phyloP scores from a whole-genome alignment of 345 rosid genomes.

The Cardamine resedifolia region DNA sequence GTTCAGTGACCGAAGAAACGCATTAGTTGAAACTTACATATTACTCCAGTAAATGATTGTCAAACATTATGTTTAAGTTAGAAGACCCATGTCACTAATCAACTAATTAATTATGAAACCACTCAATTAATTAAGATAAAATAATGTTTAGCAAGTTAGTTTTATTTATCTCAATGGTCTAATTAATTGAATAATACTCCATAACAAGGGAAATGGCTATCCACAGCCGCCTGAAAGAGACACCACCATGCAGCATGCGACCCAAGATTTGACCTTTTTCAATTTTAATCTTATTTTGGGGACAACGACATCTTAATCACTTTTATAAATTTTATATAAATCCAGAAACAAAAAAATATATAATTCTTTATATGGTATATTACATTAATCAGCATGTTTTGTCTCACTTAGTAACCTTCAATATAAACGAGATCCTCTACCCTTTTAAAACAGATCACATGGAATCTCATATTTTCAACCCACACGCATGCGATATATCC shows the following conservation, averaged over 20 bases:
- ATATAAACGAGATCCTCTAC: constrained; percentile 19
- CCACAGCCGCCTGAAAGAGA: constrained; percentile 35
- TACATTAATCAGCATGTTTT: constrained; percentile 16
- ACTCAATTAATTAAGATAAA: constrained; percentile 11
- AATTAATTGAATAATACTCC: constrained; percentile 8
- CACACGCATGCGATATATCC: constrained; percentile 33
- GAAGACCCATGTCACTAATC: constrained; percentile 22
- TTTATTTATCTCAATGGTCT: background rate
- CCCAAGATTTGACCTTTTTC: constrained; percentile 20
- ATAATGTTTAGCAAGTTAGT: background rate
- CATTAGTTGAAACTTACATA: constrained; percentile 36
- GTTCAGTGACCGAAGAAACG: constrained; percentile 24
- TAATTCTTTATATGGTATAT: constrained; percentile 2
- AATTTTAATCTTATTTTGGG: constrained; percentile 8
- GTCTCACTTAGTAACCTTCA: constrained; percentile 18
- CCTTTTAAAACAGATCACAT: constrained; percentile 17
- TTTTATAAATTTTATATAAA: background rate
- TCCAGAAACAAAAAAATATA: background rate
- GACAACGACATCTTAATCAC: constrained; percentile 16
- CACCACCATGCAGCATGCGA: constrained; percentile 23
- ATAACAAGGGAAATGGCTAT: background rate
- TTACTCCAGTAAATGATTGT: constrained; percentile 19
- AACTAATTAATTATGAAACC: constrained; percentile 7
- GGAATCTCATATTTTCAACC: constrained; percentile 19
- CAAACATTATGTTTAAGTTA: background rate